A percentile compares a stretch with the other conserved stretches of the same genome.
Evolutionary conservation across 768 basidiomycete species (phyloP).

Genomic region (Leccinum longicurvipes): DNA sequence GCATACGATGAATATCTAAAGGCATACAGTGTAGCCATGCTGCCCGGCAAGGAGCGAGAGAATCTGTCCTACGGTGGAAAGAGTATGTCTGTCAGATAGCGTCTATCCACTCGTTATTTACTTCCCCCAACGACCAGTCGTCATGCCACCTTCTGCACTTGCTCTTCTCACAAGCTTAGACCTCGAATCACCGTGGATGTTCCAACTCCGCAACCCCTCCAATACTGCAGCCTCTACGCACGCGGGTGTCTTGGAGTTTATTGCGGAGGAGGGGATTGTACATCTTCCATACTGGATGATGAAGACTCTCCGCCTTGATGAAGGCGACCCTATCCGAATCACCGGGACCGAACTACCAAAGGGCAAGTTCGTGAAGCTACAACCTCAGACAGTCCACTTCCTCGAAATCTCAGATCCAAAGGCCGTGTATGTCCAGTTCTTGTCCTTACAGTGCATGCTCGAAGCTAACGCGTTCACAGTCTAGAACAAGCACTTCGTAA

Average conservation of each 20-base stretch:
- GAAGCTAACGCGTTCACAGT: conserved; percentile 38
- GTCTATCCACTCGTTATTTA: conserved; percentile 9
- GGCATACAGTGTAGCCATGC: conserved; percentile 94
- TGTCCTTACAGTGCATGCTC: neutral
- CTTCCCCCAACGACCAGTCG: conserved; percentile 50
- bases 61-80: conserved; percentile 98
- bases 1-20: conserved; percentile 91
- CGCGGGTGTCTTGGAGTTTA: conserved; percentile 97
- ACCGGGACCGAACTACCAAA: conserved; percentile 86
- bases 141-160: conserved; percentile 95
- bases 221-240: conserved; percentile 86
- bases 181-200: conserved; percentile 92
- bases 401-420: conserved; percentile 96
- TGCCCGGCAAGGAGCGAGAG: conserved; percentile 79
- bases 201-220: conserved; percentile 87
- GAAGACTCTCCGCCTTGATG: conserved; percentile 88
- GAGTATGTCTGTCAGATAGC: conserved; percentile 56
- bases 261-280: conserved; percentile 93
- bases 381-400: conserved; percentile 94
- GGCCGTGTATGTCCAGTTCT: conserved; percentile 72
- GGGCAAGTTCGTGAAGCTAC: conserved; percentile 94
- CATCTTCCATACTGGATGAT: conserved; percentile 99
- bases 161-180: conserved; percentile 86
- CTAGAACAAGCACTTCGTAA: conserved; percentile 94
- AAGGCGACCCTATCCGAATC: conserved; percentile 94